Base-by-base conservation (phyloP, 2,329 filamentous ascomycete genomes). In the Neodidymelliopsis sp. region DNA sequence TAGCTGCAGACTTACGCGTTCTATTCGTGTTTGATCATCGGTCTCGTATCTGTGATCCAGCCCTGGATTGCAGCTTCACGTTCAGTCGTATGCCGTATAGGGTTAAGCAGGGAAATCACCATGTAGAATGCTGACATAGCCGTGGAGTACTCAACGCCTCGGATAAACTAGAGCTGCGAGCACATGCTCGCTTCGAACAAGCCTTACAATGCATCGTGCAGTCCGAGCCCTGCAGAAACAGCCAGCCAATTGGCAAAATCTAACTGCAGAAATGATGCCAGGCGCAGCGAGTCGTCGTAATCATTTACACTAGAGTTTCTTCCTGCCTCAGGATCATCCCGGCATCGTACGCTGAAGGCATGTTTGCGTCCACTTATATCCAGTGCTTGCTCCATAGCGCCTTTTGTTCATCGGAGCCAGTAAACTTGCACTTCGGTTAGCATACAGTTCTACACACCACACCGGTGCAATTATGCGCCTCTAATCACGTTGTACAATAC, bases 341-440 rank as follows among this genome's bases (percentile, higher is more conserved):
- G 18, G 33, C 15, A 19, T 13, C 23, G 31, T 8, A 36, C 29
- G 42, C 23, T 41, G 19, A 44, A 29, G 39, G 20, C 18, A 27
- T n/a, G 41, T 23, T 37, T 42, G 28, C 43, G 42, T 66, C 66
- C 40, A 41, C 40, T 50, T 27, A 91, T 38, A 84, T 76, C 91
- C 91, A 97, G 66, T 90, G 92, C 61, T 82, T 84, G 4, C 78
- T 81, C 91, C 92, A 97, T 33, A 89, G 74, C 25, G 76, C 75
- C 65, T 85, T 86, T 57, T 91, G 85, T 24, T 87, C 84, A 40
- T 84, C 81, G 1, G 80, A 82, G 0, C 91, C 91, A 30, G 83
- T 77, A 66, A 94, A 93, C 69, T 79, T 35, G 35, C 39, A 25
- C 34, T 15, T 48, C 27, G 33, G 58, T 70, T 54, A 72, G 64